These are phyloP conservation scores for Neurospora sp. DNA, from an alignment of 2,329 filamentous ascomycete species.

Conservation along the genomic window DNA sequence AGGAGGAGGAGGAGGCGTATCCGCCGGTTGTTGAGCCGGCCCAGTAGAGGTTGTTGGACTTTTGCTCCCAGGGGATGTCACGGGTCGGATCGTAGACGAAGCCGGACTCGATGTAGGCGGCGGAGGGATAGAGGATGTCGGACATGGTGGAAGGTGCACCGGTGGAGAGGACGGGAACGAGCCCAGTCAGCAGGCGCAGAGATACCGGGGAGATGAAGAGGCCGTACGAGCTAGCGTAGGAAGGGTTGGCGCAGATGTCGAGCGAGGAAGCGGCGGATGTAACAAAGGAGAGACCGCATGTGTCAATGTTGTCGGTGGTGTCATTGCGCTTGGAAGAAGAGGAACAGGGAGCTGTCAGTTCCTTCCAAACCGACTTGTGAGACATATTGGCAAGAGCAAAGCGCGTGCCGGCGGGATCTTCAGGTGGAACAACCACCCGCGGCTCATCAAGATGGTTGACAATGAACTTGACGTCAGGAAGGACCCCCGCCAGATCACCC, in stretches of 20 bases:
- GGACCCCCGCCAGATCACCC: conserved; percentile 9
- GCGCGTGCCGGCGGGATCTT: not conserved
- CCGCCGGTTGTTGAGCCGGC: conserved; percentile 45
- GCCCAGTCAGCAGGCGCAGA: conserved; percentile 28
- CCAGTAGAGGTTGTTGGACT: conserved; percentile 45
- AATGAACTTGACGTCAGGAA: conserved; percentile 32
- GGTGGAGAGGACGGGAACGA: conserved; percentile 37
- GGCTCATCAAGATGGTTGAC: conserved; percentile 41
- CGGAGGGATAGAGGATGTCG: conserved; percentile 42
- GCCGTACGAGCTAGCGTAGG: conserved; percentile 34
- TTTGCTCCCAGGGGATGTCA: conserved; percentile 39
- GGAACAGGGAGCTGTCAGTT: conserved; percentile 23
- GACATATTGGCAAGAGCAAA: conserved; percentile 21
- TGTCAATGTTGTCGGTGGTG: conserved; percentile 5
- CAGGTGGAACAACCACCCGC: conserved; percentile 25
- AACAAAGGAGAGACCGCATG: conserved; percentile 28
- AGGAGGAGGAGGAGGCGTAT: conserved; percentile 20
- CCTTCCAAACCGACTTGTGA: conserved; percentile 21
- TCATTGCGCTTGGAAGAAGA: not conserved
- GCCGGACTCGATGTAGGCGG: conserved; percentile 32
- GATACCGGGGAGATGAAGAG: conserved; percentile 33
- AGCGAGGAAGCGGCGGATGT: conserved; percentile 17
- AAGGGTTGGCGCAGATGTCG: conserved; percentile 35
- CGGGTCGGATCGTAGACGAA: conserved; percentile 29
- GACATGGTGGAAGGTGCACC: conserved; percentile 35